Base-by-base conservation (phyloP, 2,329 filamentous ascomycete genomes). In the Paraphoma chrysanthemicola region DNA sequence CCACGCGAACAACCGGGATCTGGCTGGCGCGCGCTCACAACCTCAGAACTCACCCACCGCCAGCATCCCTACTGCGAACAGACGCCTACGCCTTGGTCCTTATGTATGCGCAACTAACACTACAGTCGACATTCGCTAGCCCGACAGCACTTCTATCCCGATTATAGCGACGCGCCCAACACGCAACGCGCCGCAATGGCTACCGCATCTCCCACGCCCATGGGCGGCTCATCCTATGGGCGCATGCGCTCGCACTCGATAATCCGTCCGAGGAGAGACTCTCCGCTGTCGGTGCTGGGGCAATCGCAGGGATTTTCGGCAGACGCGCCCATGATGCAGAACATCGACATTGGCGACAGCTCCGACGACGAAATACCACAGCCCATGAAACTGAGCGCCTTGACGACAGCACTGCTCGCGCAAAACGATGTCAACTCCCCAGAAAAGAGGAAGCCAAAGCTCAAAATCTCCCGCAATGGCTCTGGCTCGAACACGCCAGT, bases 381-480 rank as follows among this genome's bases (percentile, higher is more conserved):
- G 51, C 93, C 93, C 68, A 92, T 95, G 86, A 96, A 95, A 80
- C 90, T 97, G 74, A 97, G 93, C 74, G 93, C 93, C 68, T 86
- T 95, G 64, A 96, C 94, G 47, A 94, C 95, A 73, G 93, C 92
- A 17, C 82, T 97, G 14, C 83, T 97, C 47, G 77, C 77, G 18
- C 81, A 82, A 52, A 78, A 80, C 54, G 81, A 81, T 39, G 67
- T 76, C 69, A 72, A 68, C 18, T 77, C 75, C 36, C 75, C 76
- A 6, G 72, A 76, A 49, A 75, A 71, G 63, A 63, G 73, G 39
- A 74, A 72, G 56, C 73, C 72, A 3, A 78, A 77, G 63, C 59
- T 78, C 48, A 68, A 70, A 45, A 77, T 78, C 51, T 76, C 75
- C 57, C 68, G 76, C 48, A 73, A 67, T 51, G 68, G 64, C 3